Evolutionary conservation across 2,329 filamentous ascomycete species (phyloP), one percentile per base, ranked within the genome.

Genomic region (Lachnellula hyalina): DNA sequence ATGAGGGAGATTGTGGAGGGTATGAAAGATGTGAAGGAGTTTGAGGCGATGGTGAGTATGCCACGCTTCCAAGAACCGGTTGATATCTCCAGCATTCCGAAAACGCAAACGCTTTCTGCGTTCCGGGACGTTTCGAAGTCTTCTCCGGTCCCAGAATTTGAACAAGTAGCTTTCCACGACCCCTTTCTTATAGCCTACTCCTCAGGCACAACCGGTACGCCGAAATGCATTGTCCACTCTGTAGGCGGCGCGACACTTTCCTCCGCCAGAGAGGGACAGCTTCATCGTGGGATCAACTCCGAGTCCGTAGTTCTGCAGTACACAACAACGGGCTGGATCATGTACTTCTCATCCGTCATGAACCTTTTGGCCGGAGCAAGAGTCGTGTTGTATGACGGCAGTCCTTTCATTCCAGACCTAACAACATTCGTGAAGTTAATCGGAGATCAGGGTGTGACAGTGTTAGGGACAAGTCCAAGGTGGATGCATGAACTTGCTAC

Each of bases 221-320:
- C 90, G 12, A 95, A 95, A 67, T 91, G 89, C 56, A 94, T 95
- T 59, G 88, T 93, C 2, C 90, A 96, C 68, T 85, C 83, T 1
- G 79, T 83, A 1, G 87, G 87, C 3, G 85, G 86, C 0, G 72
- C 82, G 1, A 69, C 89, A 32, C 59, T 90, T 59, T 88, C 71
- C 48, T 66, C 68, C 2, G 70, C 69, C 41, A 85, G 92, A 66
- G 90, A 95, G 68, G 75, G 73, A 1, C 70, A 67, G 21, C 65
- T 85, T 21, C 81, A 85, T 61, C 69, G 74, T 6, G 73, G 79
- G 48, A 62, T 77, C 42, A 68, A 69, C 0, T 67, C 75, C 0
- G 67, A 73, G 1, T 76, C 68, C 15, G 74, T 77, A 0, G 67
- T 72, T 8, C 61, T 85, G 35, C 83, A 86, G 65, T 85, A 82